Evolutionary conservation across 164 flowering plant species (phyloP).

Genomic region (Akebia trifoliata): DNA sequence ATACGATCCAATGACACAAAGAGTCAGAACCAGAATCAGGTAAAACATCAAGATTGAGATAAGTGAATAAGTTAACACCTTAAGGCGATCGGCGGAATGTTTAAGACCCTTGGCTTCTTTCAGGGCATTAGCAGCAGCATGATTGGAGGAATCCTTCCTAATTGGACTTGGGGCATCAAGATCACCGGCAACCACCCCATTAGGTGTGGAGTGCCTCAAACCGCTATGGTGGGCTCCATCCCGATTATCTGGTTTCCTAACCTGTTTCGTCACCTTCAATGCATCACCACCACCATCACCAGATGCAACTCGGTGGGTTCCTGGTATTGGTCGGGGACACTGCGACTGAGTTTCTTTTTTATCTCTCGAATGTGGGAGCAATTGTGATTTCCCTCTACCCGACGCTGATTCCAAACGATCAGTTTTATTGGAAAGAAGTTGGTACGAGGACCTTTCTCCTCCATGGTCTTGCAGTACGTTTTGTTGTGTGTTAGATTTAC

Average conservation of each 20-base stretch:
- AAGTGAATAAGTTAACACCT: slow-evolving; percentile 37
- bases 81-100: slow-evolving; percentile 84
- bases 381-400: slow-evolving; percentile 32
- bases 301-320: slow-evolving; percentile 35
- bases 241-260: slow-evolving; percentile 38
- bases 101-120: slow-evolving; percentile 91
- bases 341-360: slow-evolving; percentile 28
- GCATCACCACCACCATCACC: slow-evolving; percentile 31
- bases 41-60: not conserved
- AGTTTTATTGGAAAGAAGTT: slow-evolving; percentile 27
- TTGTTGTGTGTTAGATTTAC: slow-evolving; percentile 21
- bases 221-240: slow-evolving; percentile 28
- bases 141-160: slow-evolving; percentile 61
- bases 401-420: slow-evolving; percentile 28
- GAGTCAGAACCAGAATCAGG: slow-evolving; percentile 4
- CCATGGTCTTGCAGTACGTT: slow-evolving; percentile 22
- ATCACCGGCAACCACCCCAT: slow-evolving; percentile 39
- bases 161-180: slow-evolving; percentile 59
- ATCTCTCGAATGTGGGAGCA: slow-evolving; percentile 31
- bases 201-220: slow-evolving; percentile 38
- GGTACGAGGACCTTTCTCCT: slow-evolving; percentile 36
- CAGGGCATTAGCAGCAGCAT: slow-evolving; percentile 60
- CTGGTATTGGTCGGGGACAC: slow-evolving; percentile 20
- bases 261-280: slow-evolving; percentile 33
- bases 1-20: slow-evolving; percentile 4